Evolutionary conservation across 1,284 basidiomycete species (phyloP).

Genomic region (Phaffia rhodozyma): DNA sequence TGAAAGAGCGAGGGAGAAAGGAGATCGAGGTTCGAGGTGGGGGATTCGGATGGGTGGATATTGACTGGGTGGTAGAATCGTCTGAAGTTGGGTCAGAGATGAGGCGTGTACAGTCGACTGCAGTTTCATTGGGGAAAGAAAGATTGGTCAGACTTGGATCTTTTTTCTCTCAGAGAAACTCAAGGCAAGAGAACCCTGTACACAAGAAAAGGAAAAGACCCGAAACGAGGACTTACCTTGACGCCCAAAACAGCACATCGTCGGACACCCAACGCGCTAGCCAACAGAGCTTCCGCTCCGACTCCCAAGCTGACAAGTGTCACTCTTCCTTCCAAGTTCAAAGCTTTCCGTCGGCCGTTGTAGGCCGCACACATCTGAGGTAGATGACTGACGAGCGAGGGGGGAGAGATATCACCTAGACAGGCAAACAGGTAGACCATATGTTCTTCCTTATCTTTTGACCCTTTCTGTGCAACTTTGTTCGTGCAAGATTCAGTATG

Average conservation of each 20-base stretch:
- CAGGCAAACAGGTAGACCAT: constrained; percentile 19
- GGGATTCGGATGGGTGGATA: no score
- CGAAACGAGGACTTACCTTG: background rate
- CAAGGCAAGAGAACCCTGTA: background rate
- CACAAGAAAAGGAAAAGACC: background rate
- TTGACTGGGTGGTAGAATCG: background rate
- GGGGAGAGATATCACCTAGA: constrained; percentile 24
- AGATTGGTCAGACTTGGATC: no score
- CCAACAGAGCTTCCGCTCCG: constrained; percentile 4
- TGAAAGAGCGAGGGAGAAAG: no score
- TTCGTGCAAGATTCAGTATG: no score
- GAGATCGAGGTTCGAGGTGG: no score
- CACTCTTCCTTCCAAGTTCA: background rate
- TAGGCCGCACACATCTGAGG: constrained; percentile 22
- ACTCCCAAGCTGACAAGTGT: background rate
- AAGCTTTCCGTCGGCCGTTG: constrained; percentile 18
- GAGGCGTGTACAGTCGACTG: background rate
- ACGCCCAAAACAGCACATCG: background rate
- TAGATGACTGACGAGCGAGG: constrained; percentile 23
- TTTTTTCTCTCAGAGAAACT: background rate
- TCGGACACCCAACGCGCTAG: background rate
- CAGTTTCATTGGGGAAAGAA: background rate
- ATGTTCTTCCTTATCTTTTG: no score
- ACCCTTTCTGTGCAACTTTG: constrained; percentile 6
- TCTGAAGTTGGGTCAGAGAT: background rate